Conservation (phyloP, 805 yeast species). For the Suhomyces emberorum region DNA sequence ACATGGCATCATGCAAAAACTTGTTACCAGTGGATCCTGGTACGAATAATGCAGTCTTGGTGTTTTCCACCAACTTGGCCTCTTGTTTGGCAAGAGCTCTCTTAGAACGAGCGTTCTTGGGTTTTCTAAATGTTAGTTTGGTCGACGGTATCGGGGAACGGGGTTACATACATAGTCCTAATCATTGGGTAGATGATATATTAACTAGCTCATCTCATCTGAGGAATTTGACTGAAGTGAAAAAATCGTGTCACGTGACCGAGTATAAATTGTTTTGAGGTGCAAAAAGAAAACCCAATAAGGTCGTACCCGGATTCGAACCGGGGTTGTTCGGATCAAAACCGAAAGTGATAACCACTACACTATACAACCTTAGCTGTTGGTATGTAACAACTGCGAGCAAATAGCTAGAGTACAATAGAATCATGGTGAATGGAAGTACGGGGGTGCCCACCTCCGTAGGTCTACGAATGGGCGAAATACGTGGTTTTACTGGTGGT, state of each 20-base stretch:
- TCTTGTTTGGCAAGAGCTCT: slow-evolving; percentile 89
- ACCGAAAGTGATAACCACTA: slow-evolving; percentile 81
- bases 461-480: too few species aligned
- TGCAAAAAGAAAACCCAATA: not conserved
- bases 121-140: slow-evolving; percentile 49
- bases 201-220: slow-evolving; percentile 5
- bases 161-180: slow-evolving; percentile 36
- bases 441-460: too few species aligned
- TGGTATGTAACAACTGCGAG: too few species aligned
- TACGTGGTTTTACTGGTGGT: too few species aligned
- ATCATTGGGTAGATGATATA: slow-evolving; percentile 20
- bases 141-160: not conserved
- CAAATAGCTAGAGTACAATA: too few species aligned
- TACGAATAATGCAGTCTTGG: slow-evolving; percentile 83
- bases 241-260: slow-evolving; percentile 4
- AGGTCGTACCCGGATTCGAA: slow-evolving; percentile 85
- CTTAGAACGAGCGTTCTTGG: slow-evolving; percentile 93
- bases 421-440: too few species aligned
- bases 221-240: not conserved
- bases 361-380: slow-evolving; percentile 59
- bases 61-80: slow-evolving; percentile 84
- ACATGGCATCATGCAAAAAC: slow-evolving; percentile 81
- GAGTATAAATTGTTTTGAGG: not conserved
- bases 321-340: slow-evolving; percentile 82
- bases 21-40: slow-evolving; percentile 84